A percentile compares a stretch with the other conserved stretches of the same genome.
These are phyloP conservation scores for Rhynchospora pubera DNA, from an alignment of 176 grass and related monocot species.

Conservation along the genomic window DNA sequence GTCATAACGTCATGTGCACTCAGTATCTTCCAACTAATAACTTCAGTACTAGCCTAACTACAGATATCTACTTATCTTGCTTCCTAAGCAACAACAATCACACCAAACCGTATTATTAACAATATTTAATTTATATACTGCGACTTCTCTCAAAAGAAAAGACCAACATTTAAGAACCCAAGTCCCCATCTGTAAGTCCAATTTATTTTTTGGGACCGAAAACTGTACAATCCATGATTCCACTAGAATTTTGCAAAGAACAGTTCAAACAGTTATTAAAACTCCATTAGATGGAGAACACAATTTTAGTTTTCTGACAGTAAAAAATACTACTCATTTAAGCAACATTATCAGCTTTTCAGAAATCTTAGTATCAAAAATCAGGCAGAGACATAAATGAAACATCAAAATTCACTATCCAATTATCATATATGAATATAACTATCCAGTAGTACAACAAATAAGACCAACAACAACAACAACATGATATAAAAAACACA, in stretches of 20 bases:
- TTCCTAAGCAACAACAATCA: constrained; percentile 7
- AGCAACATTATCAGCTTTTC: background rate
- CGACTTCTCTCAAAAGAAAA: background rate
- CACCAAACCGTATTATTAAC: background rate
- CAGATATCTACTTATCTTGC: background rate
- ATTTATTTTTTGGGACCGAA: background rate
- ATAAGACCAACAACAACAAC: constrained; percentile 6
- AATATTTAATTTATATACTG: background rate
- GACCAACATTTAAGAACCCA: background rate
- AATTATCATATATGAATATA: constrained; percentile 21
- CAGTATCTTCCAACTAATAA: background rate
- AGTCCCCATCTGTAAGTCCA: background rate
- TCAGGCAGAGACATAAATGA: background rate
- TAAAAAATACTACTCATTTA: background rate
- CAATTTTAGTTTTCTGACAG: background rate
- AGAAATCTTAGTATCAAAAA: background rate
- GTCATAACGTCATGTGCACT: background rate
- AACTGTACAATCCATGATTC: background rate
- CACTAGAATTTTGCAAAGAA: background rate
- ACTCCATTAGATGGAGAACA: background rate
- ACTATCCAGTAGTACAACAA: constrained; percentile 20
- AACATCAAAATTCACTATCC: background rate
- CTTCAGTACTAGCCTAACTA: background rate
- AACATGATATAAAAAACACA: constrained; percentile 11
- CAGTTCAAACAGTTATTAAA: background rate